These are phyloP conservation scores for Trametes meyenii DNA, from an alignment of 768 basidiomycete species.

Conservation along the genomic window DNA sequence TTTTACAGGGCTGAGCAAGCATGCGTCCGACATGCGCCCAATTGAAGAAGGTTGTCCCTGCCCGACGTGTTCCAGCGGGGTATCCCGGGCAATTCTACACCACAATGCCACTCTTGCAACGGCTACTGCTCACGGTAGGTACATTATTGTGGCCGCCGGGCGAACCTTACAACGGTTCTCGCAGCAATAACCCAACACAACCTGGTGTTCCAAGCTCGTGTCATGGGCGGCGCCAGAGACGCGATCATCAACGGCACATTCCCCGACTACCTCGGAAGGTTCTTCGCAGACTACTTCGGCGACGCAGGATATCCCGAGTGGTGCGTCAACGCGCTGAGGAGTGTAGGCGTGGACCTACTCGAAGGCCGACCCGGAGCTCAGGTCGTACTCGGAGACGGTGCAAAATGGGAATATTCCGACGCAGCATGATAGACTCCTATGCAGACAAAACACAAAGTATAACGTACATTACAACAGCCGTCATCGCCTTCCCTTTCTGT, in stretches of 20 bases:
- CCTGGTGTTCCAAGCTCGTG: constrained; percentile 80
- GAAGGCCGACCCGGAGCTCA: constrained; percentile 51
- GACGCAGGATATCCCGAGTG: constrained; percentile 82
- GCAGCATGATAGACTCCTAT: constrained; percentile 12
- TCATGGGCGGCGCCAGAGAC: constrained; percentile 85
- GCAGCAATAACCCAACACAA: constrained; percentile 83
- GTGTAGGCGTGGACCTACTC: constrained; percentile 83
- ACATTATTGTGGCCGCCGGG: constrained; percentile 25
- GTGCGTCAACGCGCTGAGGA: constrained; percentile 83
- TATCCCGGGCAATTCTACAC: constrained; percentile 74
- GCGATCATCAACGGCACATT: constrained; percentile 80
- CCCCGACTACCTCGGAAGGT: constrained; percentile 73
- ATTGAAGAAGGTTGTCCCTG: constrained; percentile 84
- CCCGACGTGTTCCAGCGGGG: constrained; percentile 74
- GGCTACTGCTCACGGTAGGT: constrained; percentile 77
- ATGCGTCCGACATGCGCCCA: constrained; percentile 66
- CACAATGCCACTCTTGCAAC: constrained; percentile 81
- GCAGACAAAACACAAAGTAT: not conserved
- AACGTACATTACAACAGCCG: not conserved
- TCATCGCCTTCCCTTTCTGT: constrained; percentile 47
- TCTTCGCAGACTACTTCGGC: constrained; percentile 80
- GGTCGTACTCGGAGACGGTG: constrained; percentile 62
- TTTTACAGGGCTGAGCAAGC: constrained; percentile 63
- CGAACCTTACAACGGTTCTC: constrained; percentile 14
- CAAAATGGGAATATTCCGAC: constrained; percentile 82